Percentiles rank a stretch among this genome's conserved stretches.
Evolutionary conservation across 768 basidiomycete genomes (phyloP).

Genomic region (Podaxis carcinomalis): DNA sequence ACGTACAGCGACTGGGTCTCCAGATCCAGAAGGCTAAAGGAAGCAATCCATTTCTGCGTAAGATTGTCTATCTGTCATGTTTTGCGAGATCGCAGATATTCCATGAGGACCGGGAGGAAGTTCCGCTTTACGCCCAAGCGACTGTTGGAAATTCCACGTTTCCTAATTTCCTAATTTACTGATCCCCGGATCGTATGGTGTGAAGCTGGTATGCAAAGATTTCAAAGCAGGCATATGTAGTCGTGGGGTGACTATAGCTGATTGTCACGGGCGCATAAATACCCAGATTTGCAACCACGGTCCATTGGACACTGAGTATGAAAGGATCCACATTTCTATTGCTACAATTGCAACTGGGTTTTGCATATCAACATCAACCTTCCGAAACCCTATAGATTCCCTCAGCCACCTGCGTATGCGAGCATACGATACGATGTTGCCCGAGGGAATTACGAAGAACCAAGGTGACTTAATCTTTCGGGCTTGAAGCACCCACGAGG

Average conservation of each 20-base stretch:
- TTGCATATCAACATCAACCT: neutral
- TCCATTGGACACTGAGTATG: neutral
- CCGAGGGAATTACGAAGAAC: neutral
- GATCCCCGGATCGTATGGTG: neutral
- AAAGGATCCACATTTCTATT: neutral
- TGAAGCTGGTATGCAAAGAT: neutral
- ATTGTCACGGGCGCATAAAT: too few species aligned
- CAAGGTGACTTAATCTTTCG: neutral
- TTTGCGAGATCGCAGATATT: neutral
- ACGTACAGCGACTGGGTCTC: neutral
- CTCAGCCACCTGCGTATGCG: neutral
- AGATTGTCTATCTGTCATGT: neutral
- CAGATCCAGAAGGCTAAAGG: neutral
- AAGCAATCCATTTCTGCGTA: neutral
- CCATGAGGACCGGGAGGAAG: neutral
- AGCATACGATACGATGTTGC: neutral
- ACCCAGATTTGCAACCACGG: neutral
- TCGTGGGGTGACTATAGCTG: neutral
- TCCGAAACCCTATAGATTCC: neutral
- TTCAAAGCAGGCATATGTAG: neutral
- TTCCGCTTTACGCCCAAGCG: neutral
- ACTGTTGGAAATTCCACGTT: neutral
- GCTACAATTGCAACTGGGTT: neutral
- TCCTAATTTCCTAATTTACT: neutral
- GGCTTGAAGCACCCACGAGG: neutral